These are phyloP conservation scores for Triticum urartu DNA, from an alignment of 176 grass and related monocot genomes.

Conservation along the genomic window DNA sequence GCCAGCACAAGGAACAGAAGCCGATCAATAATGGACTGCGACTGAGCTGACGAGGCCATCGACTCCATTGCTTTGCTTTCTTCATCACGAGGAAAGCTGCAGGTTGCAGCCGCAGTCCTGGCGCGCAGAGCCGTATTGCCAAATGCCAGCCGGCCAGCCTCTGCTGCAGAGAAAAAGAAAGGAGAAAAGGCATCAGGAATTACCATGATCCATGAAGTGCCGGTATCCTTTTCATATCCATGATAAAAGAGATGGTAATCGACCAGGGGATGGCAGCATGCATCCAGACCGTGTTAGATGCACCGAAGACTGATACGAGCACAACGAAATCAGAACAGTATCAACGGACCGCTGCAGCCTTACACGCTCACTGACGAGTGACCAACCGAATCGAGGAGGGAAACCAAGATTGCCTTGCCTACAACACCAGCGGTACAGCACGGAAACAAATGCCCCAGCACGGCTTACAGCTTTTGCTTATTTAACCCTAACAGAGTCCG, in stretches of 20 bases:
- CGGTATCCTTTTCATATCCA: background rate
- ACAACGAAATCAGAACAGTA: conserved; percentile 2
- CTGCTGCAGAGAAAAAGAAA: background rate
- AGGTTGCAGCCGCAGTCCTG: conserved; percentile 1
- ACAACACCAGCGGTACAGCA: background rate
- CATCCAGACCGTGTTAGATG: background rate
- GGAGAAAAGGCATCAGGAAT: background rate
- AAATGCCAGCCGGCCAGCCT: background rate
- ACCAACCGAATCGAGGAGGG: background rate
- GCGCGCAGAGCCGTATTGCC: background rate
- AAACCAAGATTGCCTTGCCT: background rate
- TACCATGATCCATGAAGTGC: background rate
- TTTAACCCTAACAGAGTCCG: background rate
- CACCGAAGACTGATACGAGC: too few relatives aligned
- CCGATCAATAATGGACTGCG: conserved; percentile 12
- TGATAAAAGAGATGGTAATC: background rate
- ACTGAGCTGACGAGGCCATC: too few relatives aligned
- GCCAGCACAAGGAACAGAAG: conserved; percentile 27
- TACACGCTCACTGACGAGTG: background rate
- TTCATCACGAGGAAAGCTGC: conserved; percentile 20
- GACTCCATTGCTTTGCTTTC: background rate
- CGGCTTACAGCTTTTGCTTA: background rate
- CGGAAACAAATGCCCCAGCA: conserved; percentile 3
- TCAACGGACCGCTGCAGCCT: background rate
- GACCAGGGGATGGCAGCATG: background rate